These are phyloP conservation scores for Penicillium dipodomyicola DNA, from an alignment of 495 filamentous ascomycete genomes.

Conservation along the genomic window DNA sequence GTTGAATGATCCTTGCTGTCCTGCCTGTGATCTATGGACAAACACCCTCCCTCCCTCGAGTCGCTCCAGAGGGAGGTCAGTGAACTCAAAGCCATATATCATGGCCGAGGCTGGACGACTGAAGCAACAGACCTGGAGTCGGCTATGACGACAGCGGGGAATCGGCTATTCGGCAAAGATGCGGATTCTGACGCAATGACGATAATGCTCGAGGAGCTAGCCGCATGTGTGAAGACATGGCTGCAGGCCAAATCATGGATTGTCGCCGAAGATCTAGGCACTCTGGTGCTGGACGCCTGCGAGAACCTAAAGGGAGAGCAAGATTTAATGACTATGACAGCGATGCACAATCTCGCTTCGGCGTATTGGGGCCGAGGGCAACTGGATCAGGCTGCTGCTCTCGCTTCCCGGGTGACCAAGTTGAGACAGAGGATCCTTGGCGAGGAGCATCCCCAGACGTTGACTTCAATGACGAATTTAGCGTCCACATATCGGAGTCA, in stretches of 20 bases:
- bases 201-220: constrained; percentile 8
- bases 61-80: constrained; percentile 6
- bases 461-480: constrained; percentile 27
- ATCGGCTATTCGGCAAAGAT: neutral
- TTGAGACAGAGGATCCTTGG: constrained; percentile 19
- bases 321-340: constrained; percentile 18
- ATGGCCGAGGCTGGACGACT: constrained; percentile 5
- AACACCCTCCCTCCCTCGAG: constrained; percentile 3
- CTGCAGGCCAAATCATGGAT: constrained; percentile 12
- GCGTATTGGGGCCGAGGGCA: constrained; percentile 28
- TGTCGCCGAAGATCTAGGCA: constrained; percentile 18
- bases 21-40: constrained; percentile 16
- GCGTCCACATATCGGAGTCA: constrained; percentile 31
- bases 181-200: neutral
- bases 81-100: constrained; percentile 8
- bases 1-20: neutral
- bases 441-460: constrained; percentile 17
- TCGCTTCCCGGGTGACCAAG: constrained; percentile 4
- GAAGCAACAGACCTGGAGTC: constrained; percentile 4
- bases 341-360: constrained; percentile 29
- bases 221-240: constrained; percentile 3
- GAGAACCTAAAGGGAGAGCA: constrained; percentile 24
- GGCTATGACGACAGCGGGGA: neutral
- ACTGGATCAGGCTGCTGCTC: constrained; percentile 14
- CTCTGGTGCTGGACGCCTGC: constrained; percentile 21